These are phyloP conservation scores for Cryphonectria naterciae DNA, from an alignment of 2,329 filamentous ascomycete species.

Conservation along the genomic window DNA sequence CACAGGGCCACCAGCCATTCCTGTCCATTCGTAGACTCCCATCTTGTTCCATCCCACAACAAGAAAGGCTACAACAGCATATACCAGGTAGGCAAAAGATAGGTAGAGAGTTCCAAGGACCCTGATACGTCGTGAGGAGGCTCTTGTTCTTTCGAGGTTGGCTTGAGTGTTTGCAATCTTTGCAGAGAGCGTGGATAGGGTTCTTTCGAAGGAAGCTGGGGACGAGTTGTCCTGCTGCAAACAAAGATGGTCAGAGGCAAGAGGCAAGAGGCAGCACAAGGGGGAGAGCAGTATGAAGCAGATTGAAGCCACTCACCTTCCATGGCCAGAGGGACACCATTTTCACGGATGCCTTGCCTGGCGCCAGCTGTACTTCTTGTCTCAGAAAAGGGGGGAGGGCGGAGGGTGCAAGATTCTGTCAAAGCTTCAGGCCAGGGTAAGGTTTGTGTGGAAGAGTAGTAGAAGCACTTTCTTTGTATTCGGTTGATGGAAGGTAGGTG, in stretches of 20 bases:
- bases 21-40: conserved; percentile 76
- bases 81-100: conserved; percentile 86
- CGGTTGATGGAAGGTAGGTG: neutral
- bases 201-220: conserved; percentile 91
- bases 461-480: neutral
- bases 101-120: conserved; percentile 91
- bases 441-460: neutral
- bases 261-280: conserved; percentile 14
- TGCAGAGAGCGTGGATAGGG: conserved; percentile 76
- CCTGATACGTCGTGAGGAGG: conserved; percentile 75
- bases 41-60: conserved; percentile 85
- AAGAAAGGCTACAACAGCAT: conserved; percentile 77
- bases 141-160: conserved; percentile 73
- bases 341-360: conserved; percentile 29
- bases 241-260: conserved; percentile 22
- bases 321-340: conserved; percentile 91
- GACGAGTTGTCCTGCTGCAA: conserved; percentile 69
- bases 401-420: neutral
- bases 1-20: conserved; percentile 76
- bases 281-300: neutral
- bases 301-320: conserved; percentile 58
- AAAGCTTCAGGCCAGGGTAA: neutral
- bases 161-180: conserved; percentile 80
- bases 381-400: neutral
- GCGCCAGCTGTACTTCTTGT: neutral